Base-by-base conservation (phyloP, 202 grass and related monocot genomes). In the Alloteropsis angusta region DNA sequence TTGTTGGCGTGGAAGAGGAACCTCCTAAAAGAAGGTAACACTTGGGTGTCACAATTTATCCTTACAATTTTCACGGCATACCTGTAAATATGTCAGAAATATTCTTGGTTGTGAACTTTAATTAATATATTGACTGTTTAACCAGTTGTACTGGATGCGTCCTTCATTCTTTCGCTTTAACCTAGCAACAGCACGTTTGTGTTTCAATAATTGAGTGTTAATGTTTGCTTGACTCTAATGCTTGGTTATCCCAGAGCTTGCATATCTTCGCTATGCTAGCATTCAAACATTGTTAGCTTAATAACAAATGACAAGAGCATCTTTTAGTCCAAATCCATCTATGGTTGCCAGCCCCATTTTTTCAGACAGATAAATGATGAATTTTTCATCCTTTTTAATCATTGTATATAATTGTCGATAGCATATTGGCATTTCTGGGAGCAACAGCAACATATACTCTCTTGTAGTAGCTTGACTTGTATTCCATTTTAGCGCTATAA, bases 1-100 rank as follows among this genome's bases (percentile, higher is more conserved):
- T 82, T 74, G 50, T 71, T 45, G 62, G 82, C 17, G 66, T 22
- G 59, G 82, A 86, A 76, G 75, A 88, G 53, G 87, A 97, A 83
- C 17, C 44, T 66, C 84, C 83, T 71, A 85, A 79, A 81, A 86
- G 64, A 83, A 94, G 89, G 94, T 97, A 80, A 72, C 45, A 55
- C 22, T 13, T 79, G 13, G 21, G 13, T 60, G 41, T n/a, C 68
- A 78, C 21, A 59, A 63, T 72, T 78, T 78, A 15, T 17, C 75
- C 22, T 7, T 22, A 38, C n/a, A 83, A 55, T 13, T 78, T 62
- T 55, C 58, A 56, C 44, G 55, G 5, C 26, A 56, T 67, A 56
- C 17, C 34, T 52, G 10, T 53, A 52, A 26, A 26, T 53, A 65
- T 64, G 21, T 1, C 23, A 36, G 0, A 39, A 18, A 18, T 65